Conservation (phyloP, 768 basidiomycete species). For the Piloderma croceum region DNA sequence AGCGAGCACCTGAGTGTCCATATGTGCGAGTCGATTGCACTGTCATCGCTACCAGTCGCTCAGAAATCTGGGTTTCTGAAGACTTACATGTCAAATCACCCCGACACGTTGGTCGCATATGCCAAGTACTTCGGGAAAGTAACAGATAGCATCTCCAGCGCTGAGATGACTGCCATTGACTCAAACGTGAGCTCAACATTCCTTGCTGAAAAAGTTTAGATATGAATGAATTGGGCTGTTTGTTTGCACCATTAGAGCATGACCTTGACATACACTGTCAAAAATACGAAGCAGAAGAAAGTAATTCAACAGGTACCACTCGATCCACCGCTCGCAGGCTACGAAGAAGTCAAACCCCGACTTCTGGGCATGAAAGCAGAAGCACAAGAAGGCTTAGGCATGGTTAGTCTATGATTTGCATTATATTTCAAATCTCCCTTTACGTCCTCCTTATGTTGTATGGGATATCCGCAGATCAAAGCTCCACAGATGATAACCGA, state of each 20-base stretch:
- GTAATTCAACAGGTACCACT: constrained; percentile 56
- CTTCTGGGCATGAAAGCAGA: constrained; percentile 75
- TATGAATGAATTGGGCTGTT: not conserved
- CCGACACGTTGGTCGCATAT: constrained; percentile 80
- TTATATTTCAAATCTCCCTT: no score
- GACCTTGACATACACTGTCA: constrained; percentile 59
- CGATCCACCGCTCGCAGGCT: constrained; percentile 66
- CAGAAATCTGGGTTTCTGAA: constrained; percentile 70
- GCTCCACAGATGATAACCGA: constrained; percentile 4
- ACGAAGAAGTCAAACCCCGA: constrained; percentile 80
- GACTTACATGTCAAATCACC: constrained; percentile 83
- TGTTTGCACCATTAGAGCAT: constrained; percentile 45
- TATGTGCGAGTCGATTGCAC: no score
- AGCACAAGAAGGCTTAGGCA: constrained; percentile 74
- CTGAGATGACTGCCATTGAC: constrained; percentile 67
- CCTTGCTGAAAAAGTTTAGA: no score
- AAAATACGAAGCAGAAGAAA: constrained; percentile 40
- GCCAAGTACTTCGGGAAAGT: constrained; percentile 73
- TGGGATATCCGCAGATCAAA: not conserved
- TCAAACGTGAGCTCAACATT: constrained; percentile 42
- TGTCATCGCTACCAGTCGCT: no score
- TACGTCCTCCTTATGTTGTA: not conserved
- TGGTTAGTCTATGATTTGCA: constrained; percentile 61
- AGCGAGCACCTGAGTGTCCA: no score
- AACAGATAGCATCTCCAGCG: constrained; percentile 44